These are phyloP conservation scores for Macrophomina pseudophaseolina DNA, from an alignment of 2,329 filamentous ascomycete species.

Conservation along the genomic window DNA sequence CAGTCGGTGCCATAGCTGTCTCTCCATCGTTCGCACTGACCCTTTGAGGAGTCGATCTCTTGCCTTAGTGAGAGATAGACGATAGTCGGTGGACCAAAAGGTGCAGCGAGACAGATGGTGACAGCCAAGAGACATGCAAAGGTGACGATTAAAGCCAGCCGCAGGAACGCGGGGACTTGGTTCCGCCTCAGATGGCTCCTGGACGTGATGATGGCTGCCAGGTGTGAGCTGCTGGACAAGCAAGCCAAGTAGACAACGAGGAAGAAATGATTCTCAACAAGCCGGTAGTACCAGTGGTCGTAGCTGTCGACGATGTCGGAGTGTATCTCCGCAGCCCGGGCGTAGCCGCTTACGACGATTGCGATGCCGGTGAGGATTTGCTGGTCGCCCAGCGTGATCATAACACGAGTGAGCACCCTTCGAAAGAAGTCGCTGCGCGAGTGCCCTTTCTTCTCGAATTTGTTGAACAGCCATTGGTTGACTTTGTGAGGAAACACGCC, in stretches of 20 bases:
- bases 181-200: constrained; percentile 40
- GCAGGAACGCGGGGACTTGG: constrained; percentile 37
- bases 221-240: constrained; percentile 39
- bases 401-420: constrained; percentile 38
- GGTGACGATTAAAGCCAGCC: constrained; percentile 36
- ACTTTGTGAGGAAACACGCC: neutral
- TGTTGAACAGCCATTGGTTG: constrained; percentile 33
- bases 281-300: neutral
- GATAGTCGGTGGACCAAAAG: neutral
- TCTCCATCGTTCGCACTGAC: neutral
- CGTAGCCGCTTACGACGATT: constrained; percentile 35
- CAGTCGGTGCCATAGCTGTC: neutral
- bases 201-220: constrained; percentile 40
- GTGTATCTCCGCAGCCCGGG: neutral
- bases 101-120: constrained; percentile 37
- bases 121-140: constrained; percentile 37
- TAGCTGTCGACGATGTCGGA: neutral
- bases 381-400: constrained; percentile 40
- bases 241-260: constrained; percentile 40
- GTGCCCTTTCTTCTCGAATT: constrained; percentile 36
- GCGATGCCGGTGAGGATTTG: constrained; percentile 41
- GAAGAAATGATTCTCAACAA: constrained; percentile 4
- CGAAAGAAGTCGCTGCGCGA: constrained; percentile 30
- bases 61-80: neutral
- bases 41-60: neutral